Evolutionary conservation across 1,284 basidiomycete species (phyloP).

Genomic region (Porodaedalea pini): DNA sequence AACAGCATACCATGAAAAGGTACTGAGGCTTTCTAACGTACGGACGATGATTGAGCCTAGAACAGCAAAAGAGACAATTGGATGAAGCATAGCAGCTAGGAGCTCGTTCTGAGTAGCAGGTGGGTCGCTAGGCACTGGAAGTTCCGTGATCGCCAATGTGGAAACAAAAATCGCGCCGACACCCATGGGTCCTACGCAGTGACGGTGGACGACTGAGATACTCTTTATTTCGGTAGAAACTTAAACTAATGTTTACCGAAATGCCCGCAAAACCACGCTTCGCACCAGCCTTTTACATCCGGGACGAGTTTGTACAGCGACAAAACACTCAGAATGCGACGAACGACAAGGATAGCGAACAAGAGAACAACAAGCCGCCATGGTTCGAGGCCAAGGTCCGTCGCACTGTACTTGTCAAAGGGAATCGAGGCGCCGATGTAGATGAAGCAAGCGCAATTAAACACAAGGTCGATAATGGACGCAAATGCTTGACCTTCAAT

Average conservation of each 20-base stretch:
- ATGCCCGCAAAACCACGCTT: conserved; percentile 83
- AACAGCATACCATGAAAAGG: neutral
- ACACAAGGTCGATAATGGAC: conserved; percentile 80
- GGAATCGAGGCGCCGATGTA: conserved; percentile 91
- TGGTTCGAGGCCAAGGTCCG: conserved; percentile 62
- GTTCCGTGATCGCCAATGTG: conserved; percentile 65
- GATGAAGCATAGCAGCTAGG: conserved; percentile 67
- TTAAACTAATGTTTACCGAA: conserved; percentile 57
- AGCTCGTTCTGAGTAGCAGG: conserved; percentile 67
- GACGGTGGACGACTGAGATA: neutral
- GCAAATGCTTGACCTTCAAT: conserved; percentile 86
- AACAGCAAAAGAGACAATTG: conserved; percentile 82
- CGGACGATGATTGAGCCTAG: conserved; percentile 63
- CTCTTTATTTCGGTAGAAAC: neutral
- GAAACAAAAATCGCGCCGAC: conserved; percentile 86
- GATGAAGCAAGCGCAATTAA: conserved; percentile 86
- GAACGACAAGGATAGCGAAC: conserved; percentile 62
- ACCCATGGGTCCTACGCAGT: conserved; percentile 45
- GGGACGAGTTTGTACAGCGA: conserved; percentile 79
- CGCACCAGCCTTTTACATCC: conserved; percentile 75
- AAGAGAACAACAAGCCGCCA: conserved; percentile 73
- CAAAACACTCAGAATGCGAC: conserved; percentile 75
- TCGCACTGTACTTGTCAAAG: conserved; percentile 63
- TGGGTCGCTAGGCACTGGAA: conserved; percentile 57
- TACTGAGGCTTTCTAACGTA: neutral